phyloP scores from a whole-genome alignment of 208 protist species.

The Crithidia brevicula region DNA sequence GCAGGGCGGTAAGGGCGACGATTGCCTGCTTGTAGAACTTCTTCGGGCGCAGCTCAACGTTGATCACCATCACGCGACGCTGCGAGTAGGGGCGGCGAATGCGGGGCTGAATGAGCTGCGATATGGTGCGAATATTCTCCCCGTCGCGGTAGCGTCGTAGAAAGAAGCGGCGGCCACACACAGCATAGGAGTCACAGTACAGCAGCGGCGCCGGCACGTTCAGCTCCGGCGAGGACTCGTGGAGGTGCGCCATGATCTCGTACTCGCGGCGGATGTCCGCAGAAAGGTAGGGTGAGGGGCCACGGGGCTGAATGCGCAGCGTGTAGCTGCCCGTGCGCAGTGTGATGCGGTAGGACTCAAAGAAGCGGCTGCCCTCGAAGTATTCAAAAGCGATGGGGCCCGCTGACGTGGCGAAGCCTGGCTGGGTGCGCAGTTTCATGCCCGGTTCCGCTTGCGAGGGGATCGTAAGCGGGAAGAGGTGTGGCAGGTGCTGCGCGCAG shows the following conservation, averaged over 20 bases:
- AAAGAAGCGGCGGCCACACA: conserved; percentile 76
- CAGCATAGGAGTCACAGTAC: conserved; percentile 74
- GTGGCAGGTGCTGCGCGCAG: conserved; percentile 70
- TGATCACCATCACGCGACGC: conserved; percentile 55
- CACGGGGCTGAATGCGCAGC: conserved; percentile 72
- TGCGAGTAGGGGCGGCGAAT: conserved; percentile 75
- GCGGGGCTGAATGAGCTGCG: conserved; percentile 69
- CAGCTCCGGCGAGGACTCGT: conserved; percentile 43
- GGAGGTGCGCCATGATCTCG: conserved; percentile 71
- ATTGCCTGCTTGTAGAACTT: conserved; percentile 64
- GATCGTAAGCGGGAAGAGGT: conserved; percentile 67
- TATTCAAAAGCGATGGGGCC: conserved; percentile 76
- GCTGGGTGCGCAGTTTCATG: conserved; percentile 52
- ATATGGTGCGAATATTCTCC: conserved; percentile 49
- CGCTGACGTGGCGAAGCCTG: conserved; percentile 63
- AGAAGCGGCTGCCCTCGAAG: conserved; percentile 56
- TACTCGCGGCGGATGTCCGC: conserved; percentile 70
- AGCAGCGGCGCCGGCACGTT: conserved; percentile 57
- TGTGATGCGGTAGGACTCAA: conserved; percentile 74
- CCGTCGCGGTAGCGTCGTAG: conserved; percentile 69
- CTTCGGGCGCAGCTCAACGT: conserved; percentile 64
- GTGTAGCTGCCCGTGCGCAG: conserved; percentile 77
- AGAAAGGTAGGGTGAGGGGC: conserved; percentile 51
- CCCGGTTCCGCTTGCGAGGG: conserved; percentile 26
- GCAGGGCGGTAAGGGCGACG: conserved; percentile 42